Conservation (phyloP, 1,139 yeast species). For the Taphrina wiesneri region DNA sequence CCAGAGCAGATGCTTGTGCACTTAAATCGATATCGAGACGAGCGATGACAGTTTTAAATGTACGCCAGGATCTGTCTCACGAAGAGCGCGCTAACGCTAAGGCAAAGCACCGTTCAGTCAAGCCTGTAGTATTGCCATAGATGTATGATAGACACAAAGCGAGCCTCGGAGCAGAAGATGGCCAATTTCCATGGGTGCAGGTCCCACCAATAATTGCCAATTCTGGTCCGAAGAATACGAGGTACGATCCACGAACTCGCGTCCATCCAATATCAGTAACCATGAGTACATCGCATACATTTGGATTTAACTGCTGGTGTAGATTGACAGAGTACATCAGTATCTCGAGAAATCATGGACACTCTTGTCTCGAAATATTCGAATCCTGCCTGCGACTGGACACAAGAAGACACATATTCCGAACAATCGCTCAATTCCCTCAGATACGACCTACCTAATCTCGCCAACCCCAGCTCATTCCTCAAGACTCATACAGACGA, state of each 20-base stretch:
- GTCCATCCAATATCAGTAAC: background rate
- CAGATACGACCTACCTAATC: conserved; percentile 18
- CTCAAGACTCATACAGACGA: conserved; percentile 35
- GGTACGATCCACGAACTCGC: background rate
- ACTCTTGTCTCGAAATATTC: conserved; percentile 36
- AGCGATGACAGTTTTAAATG: too few relatives aligned
- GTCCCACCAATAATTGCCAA: background rate
- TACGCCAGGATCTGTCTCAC: too few relatives aligned
- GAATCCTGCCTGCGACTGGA: background rate
- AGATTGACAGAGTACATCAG: background rate
- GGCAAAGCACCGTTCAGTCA: too few relatives aligned
- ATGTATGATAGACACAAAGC: background rate
- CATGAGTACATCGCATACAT: background rate
- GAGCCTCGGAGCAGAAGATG: background rate
- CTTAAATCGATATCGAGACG: too few relatives aligned
- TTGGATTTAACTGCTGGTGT: background rate
- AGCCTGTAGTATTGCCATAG: too few relatives aligned
- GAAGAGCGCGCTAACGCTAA: too few relatives aligned
- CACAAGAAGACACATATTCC: conserved; percentile 3
- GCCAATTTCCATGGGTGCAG: background rate
- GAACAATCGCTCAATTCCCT: conserved; percentile 18
- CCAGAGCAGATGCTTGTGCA: too few relatives aligned
- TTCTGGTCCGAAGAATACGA: background rate
- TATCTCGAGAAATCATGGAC: conserved; percentile 33
- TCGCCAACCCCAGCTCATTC: conserved; percentile 34